These are phyloP conservation scores for Hyphopichia homilentoma DNA, from an alignment of 805 yeast species.

Conservation along the genomic window DNA sequence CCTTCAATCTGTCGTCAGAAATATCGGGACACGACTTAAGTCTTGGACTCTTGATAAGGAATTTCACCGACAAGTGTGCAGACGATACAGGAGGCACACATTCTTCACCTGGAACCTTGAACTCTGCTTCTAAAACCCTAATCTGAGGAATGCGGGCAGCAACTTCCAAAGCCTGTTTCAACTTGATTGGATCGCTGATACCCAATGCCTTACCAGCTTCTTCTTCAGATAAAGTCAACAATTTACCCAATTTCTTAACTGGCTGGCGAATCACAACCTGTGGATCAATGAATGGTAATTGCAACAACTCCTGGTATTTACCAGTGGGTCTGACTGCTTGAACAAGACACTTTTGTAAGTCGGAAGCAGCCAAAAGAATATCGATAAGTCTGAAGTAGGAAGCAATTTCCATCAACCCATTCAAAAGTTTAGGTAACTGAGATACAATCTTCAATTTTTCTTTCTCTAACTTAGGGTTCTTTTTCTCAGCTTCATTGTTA, in stretches of 20 bases:
- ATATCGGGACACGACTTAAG: constrained; percentile 55
- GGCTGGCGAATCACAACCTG: constrained; percentile 39
- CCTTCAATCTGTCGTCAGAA: constrained; percentile 41
- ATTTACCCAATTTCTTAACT: constrained; percentile 65
- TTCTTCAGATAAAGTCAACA: constrained; percentile 55
- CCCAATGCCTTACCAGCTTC: constrained; percentile 58
- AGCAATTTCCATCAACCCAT: constrained; percentile 78
- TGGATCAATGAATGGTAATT: constrained; percentile 70
- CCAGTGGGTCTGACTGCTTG: constrained; percentile 67
- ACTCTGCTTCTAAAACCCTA: constrained; percentile 64
- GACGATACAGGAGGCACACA: constrained; percentile 61
- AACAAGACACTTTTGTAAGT: constrained; percentile 63
- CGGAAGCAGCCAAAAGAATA: constrained; percentile 55
- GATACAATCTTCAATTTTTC: constrained; percentile 57
- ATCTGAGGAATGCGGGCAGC: constrained; percentile 68
- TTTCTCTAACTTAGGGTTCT: constrained; percentile 18
- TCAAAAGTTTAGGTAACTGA: constrained; percentile 59
- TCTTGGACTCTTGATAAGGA: constrained; percentile 68
- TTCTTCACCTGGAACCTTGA: constrained; percentile 84
- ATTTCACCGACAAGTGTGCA: constrained; percentile 73
- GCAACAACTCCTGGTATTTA: constrained; percentile 63
- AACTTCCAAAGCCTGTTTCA: constrained; percentile 47
- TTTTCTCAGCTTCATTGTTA: constrained; percentile 18
- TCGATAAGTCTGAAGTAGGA: constrained; percentile 73
- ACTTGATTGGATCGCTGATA: constrained; percentile 40